Evolutionary conservation across 106 monocot species (phyloP).

Genomic region (Apostasia shenzhenica): DNA sequence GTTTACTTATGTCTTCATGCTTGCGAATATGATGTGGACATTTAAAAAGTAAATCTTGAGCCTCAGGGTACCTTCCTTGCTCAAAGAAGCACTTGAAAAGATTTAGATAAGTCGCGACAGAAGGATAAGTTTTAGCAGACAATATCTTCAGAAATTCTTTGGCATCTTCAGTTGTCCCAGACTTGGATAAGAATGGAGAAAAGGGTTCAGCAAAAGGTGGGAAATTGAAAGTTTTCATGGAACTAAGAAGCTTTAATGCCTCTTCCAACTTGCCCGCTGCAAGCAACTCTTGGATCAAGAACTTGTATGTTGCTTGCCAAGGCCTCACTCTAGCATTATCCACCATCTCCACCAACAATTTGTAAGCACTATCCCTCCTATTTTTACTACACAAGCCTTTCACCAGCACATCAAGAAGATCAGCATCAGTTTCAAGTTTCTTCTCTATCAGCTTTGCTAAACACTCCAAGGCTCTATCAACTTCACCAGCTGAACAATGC

Average conservation of each 20-base stretch:
- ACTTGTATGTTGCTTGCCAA: conserved; percentile 76
- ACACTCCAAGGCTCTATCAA: conserved; percentile 51
- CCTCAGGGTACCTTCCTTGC: conserved; percentile 73
- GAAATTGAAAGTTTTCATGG: conserved; percentile 66
- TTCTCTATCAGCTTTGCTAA: conserved; percentile 63
- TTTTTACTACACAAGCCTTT: conserved; percentile 51
- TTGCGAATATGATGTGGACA: conserved; percentile 83
- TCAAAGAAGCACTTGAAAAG: conserved; percentile 74
- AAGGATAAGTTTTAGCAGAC: conserved; percentile 49
- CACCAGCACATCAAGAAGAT: conserved; percentile 65
- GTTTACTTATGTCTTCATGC: conserved; percentile 44
- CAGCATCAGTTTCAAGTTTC: conserved; percentile 46
- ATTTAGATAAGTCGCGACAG: conserved; percentile 46
- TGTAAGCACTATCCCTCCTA: conserved; percentile 31
- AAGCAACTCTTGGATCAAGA: conserved; percentile 56
- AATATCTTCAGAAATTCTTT: conserved; percentile 50
- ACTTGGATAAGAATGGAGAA: conserved; percentile 55
- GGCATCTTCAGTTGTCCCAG: conserved; percentile 77
- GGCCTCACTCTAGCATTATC: conserved; percentile 45
- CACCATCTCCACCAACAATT: conserved; percentile 51
- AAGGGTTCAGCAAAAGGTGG: conserved; percentile 83
- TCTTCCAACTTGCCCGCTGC: conserved; percentile 49
- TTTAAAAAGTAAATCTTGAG: conserved; percentile 76
- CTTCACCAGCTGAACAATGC: conserved; percentile 44
- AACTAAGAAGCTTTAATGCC: conserved; percentile 47